A percentile compares a stretch with the other conserved stretches of the same genome.
Conservation (phyloP, 345 rosid species). For the Durio zibethinus region DNA sequence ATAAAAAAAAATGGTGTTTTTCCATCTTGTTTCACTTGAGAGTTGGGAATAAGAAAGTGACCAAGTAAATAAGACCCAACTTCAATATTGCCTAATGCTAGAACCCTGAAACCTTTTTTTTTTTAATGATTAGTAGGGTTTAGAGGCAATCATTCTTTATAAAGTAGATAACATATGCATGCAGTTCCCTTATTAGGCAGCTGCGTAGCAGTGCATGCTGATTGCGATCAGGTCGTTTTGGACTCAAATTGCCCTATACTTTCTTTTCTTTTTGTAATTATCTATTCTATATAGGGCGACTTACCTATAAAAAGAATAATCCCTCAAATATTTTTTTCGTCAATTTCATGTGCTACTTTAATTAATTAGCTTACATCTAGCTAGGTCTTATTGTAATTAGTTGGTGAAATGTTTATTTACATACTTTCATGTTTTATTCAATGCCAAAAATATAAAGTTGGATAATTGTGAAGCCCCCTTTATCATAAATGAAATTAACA, state of each 20-base stretch:
- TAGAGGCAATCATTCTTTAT: not conserved
- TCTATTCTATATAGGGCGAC: not conserved
- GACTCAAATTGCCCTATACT: not conserved
- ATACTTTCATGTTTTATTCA: not conserved
- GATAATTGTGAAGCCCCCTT: not conserved
- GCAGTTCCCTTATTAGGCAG: not conserved
- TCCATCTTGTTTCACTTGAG: not conserved
- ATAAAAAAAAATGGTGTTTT: not conserved
- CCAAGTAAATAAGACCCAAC: not conserved
- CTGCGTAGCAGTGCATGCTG: not conserved
- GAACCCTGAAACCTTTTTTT: not conserved
- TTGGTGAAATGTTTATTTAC: not conserved
- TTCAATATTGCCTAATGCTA: not conserved
- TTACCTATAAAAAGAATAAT: not conserved
- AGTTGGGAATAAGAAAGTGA: not conserved
- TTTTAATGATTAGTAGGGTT: not conserved
- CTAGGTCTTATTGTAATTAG: too few relatives aligned
- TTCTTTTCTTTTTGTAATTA: not conserved
- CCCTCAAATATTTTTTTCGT: not conserved
- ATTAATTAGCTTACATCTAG: too few relatives aligned
- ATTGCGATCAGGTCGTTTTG: not conserved
- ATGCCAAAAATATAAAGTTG: not conserved
- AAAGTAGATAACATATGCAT: not conserved
- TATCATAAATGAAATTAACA: not conserved
- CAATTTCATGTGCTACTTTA: not conserved